Percentiles rank a stretch among this genome's conserved stretches.
Evolutionary conservation across 257 asterid genomes (phyloP).

Genomic region (Rauvolfia tetraphylla): DNA sequence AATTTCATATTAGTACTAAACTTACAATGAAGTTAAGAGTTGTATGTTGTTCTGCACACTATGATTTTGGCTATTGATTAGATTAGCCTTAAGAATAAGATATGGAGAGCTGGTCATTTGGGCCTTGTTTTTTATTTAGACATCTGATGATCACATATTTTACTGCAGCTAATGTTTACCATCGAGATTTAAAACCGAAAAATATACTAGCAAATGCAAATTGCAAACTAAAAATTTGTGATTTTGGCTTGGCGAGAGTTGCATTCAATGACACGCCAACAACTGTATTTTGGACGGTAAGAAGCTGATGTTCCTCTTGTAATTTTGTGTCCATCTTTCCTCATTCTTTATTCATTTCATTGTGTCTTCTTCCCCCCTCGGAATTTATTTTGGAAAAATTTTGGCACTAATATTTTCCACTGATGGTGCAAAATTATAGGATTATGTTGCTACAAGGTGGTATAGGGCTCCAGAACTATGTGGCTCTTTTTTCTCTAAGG

Average conservation of each 20-base stretch:
- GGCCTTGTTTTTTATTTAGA: background rate
- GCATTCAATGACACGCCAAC: slow-evolving; percentile 89
- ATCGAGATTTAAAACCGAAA: slow-evolving; percentile 86
- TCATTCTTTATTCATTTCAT: background rate
- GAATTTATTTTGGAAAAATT: background rate
- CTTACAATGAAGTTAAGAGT: background rate
- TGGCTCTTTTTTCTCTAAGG: slow-evolving; percentile 94
- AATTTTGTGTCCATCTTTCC: background rate
- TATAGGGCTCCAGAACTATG: slow-evolving; percentile 90
- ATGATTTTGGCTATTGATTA: background rate
- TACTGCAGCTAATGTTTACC: slow-evolving; percentile 86
- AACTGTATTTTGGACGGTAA: slow-evolving; percentile 95
- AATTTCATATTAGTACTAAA: background rate
- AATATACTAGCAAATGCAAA: slow-evolving; percentile 93
- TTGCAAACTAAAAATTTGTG: slow-evolving; percentile 92
- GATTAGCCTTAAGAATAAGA: background rate
- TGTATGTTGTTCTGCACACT: background rate
- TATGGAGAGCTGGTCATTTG: background rate
- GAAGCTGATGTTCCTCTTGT: slow-evolving; percentile 4
- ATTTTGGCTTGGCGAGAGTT: slow-evolving; percentile 95
- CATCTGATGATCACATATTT: slow-evolving; percentile 13
- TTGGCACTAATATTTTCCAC: background rate
- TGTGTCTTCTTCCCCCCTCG: background rate
- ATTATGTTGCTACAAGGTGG: slow-evolving; percentile 96
- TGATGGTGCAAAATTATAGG: slow-evolving; percentile 38